These are phyloP conservation scores for Gossypium laxum DNA, from an alignment of 441 rosid genomes.

Conservation along the genomic window DNA sequence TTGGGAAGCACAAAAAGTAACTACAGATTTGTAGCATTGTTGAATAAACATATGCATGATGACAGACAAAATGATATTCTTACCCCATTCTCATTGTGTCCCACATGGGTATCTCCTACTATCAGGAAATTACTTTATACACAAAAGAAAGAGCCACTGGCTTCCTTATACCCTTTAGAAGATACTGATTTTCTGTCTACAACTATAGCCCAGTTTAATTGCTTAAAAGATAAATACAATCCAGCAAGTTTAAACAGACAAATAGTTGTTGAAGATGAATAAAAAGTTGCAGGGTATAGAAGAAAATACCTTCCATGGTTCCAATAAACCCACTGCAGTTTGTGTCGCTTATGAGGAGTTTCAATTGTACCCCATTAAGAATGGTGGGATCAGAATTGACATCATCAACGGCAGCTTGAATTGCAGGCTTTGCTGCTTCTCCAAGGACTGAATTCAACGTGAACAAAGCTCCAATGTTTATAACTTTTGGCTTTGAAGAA, in stretches of 20 bases:
- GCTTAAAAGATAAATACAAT: neutral
- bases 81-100: neutral
- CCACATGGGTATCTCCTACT: too few species aligned
- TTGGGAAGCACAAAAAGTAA: neutral
- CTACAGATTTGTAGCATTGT: neutral
- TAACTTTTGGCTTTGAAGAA: conserved; percentile 31
- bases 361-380: conserved; percentile 45
- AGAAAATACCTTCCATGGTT: conserved; percentile 61
- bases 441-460: conserved; percentile 69
- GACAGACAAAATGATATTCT: neutral
- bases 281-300: neutral
- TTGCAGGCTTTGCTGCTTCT: conserved; percentile 52
- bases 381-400: conserved; percentile 56
- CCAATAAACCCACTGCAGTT: conserved; percentile 84
- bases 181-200: neutral
- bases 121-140: neutral
- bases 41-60: neutral
- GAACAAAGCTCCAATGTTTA: conserved; percentile 61
- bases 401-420: conserved; percentile 61
- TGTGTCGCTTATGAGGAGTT: conserved; percentile 36
- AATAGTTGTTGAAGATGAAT: neutral
- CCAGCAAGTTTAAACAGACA: neutral
- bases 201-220: neutral
- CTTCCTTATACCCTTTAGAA: neutral
- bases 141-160: neutral